Base-by-base conservation (phyloP, 2,329 filamentous ascomycete genomes). In the Fusarium abutilonis region DNA sequence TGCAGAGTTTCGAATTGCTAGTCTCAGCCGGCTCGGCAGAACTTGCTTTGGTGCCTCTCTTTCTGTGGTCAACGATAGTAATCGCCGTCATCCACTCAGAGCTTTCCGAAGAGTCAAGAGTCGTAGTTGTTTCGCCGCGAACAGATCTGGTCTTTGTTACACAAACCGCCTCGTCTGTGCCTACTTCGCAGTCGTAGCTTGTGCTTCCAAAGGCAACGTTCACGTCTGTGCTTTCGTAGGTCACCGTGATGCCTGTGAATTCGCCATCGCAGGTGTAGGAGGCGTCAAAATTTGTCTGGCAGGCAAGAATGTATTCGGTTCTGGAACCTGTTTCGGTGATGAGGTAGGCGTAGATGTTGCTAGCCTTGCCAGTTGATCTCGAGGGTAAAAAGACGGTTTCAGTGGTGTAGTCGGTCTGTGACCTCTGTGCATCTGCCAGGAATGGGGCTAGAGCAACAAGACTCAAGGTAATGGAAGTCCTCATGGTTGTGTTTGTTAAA, bases 231-330 rank as follows among this genome's bases (percentile, higher is more conserved):
- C 43, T 34, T 15, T 59, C 49, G 11, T 63, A 67, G 1, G 69
- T 71, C 26, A 65, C 54, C 0, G 69, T 71, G 0, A 71, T 41
- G 0, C 64, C 67, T 0, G 48, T 62, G 9, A 64, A 71, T 10
- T 68, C 61, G 4, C 66, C 66, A 8, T 57, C 55, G 52, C 69
- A 71, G 0, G 50, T 59, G 4, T 70, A 64, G 3, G 67, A 47
- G 2, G 47, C 43, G 13, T 28, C 31, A 3, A 70, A 64, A 21
- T 57, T 47, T 19, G 67, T 65, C 10, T 67, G 56, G 4, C 69
- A 71, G 4, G 67, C 69, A 2, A 71, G 54, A 4, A 70, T 55
- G 31, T 70, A 70, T 34, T 70, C 49, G 0, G 68, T 70, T 15
- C 45, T 60, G 28, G 64, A 63, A 1, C 41, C 56, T 4, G 52